Evolutionary conservation across 805 yeast genomes (phyloP).

Genomic region (Candida ovalis): DNA sequence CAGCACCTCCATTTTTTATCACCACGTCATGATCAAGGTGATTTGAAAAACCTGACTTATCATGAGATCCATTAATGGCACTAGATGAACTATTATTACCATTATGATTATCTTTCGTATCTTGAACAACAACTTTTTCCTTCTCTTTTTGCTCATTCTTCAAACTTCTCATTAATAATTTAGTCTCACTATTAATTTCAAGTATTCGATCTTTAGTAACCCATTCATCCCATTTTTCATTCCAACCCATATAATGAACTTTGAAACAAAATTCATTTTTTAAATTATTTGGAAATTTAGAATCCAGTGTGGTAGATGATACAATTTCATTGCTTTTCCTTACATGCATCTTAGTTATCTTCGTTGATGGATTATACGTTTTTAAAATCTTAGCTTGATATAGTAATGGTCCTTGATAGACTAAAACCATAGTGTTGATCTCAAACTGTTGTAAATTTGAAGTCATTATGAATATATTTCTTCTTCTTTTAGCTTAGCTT

Average conservation of each 20-base stretch:
- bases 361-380: constrained; percentile 52
- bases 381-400: constrained; percentile 83
- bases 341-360: constrained; percentile 33
- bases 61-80: constrained; percentile 2
- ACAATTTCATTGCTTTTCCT: constrained; percentile 9
- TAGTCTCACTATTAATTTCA: constrained; percentile 64
- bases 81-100: constrained; percentile 3
- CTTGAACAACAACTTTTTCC: constrained; percentile 9
- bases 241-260: constrained; percentile 96
- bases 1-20: neutral
- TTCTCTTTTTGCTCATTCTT: constrained; percentile 30
- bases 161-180: constrained; percentile 58
- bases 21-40: too few species aligned
- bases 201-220: constrained; percentile 65
- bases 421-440: constrained; percentile 46
- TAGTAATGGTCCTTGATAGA: constrained; percentile 86
- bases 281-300: constrained; percentile 19
- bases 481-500: too few species aligned
- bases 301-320: constrained; percentile 6
- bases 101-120: neutral
- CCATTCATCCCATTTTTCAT: constrained; percentile 96
- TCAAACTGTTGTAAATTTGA: constrained; percentile 9
- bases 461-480: too few species aligned
- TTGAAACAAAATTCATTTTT: constrained; percentile 38
- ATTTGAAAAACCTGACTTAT: too few species aligned